phyloP scores from a whole-genome alignment of 2,329 filamentous ascomycete genomes.

The Thelonectria rubi region DNA sequence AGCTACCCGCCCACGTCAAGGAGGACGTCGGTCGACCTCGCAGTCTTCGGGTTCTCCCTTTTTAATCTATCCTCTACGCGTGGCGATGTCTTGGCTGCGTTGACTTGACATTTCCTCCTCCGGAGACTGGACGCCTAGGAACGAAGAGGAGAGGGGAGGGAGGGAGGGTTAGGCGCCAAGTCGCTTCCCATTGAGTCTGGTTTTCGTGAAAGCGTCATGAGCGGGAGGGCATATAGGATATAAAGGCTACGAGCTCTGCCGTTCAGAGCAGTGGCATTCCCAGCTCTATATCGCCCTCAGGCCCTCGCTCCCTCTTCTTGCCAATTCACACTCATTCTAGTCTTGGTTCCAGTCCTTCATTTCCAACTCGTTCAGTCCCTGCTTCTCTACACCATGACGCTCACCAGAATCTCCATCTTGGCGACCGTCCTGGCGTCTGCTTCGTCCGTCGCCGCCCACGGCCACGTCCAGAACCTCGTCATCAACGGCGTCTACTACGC shows the following conservation, averaged over 20 bases:
- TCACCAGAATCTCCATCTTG: conserved; percentile 17
- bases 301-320: not conserved
- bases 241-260: conserved; percentile 22
- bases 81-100: conserved; percentile 27
- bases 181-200: conserved; percentile 19
- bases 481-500: conserved; percentile 54
- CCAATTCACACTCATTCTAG: conserved; percentile 23
- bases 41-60: not conserved
- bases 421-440: conserved; percentile 18
- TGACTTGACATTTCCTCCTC: conserved; percentile 5
- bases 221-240: conserved; percentile 5
- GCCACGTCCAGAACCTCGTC: conserved; percentile 54
- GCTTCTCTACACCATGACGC: conserved; percentile 17
- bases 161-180: conserved; percentile 10
- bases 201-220: conserved; percentile 28
- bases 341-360: conserved; percentile 6
- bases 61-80: conserved; percentile 23
- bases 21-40: not conserved
- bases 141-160: not conserved
- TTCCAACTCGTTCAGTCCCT: conserved; percentile 3
- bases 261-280: not conserved
- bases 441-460: conserved; percentile 47
- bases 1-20: not conserved
- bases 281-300: conserved; percentile 3
- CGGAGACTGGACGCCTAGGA: conserved; percentile 20